These are phyloP conservation scores for Arxiozyma bovina DNA, from an alignment of 1,139 yeast genomes.

Conservation along the genomic window DNA sequence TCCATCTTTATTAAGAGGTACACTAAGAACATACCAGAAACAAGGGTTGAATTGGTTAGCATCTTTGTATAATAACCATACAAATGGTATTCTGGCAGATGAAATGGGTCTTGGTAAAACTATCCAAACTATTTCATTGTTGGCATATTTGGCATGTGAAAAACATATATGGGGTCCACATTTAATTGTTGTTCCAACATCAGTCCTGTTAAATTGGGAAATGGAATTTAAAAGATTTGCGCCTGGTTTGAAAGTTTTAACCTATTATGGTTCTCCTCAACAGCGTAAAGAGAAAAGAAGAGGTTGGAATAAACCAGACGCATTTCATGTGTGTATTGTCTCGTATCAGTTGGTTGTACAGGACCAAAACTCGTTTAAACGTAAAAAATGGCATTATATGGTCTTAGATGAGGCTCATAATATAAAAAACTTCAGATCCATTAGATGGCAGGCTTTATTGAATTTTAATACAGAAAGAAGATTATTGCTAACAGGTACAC, in stretches of 20 bases:
- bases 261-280: conserved; percentile 96
- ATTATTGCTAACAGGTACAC: conserved; percentile 87
- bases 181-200: conserved; percentile 91
- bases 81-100: conserved; percentile 85
- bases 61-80: conserved; percentile 80
- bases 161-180: conserved; percentile 98
- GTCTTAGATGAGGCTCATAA: conserved; percentile 97
- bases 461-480: conserved; percentile 90
- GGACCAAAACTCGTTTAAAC: conserved; percentile 86
- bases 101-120: conserved; percentile 99
- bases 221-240: conserved; percentile 98
- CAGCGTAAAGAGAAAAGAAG: conserved; percentile 92
- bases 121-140: conserved; percentile 83
- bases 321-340: conserved; percentile 94
- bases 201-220: conserved; percentile 99
- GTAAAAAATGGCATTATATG: conserved; percentile 94
- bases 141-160: conserved; percentile 85
- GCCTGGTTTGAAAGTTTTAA: conserved; percentile 91
- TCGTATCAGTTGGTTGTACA: conserved; percentile 94
- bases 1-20: conserved; percentile 64
- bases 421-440: conserved; percentile 90
- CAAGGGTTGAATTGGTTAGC: conserved; percentile 98
- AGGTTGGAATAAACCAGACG: conserved; percentile 96
- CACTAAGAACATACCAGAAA: conserved; percentile 82
- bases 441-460: conserved; percentile 91